Base-by-base conservation (phyloP, 1,284 basidiomycete genomes). In the Sporisorium iseilematis-ciliati region DNA sequence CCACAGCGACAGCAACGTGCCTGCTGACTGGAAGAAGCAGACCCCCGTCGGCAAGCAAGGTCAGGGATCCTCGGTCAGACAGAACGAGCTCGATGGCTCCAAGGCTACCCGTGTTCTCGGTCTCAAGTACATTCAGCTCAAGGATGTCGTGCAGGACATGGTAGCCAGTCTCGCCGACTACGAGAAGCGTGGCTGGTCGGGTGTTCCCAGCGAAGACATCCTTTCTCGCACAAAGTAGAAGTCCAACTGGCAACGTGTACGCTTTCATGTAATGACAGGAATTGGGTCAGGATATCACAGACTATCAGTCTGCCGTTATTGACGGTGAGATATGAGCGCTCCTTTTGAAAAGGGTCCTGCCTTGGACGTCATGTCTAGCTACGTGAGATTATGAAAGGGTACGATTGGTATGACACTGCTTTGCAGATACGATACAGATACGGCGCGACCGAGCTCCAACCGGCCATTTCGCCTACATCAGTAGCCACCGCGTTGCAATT, bases 31-130 rank as follows among this genome's bases (percentile, higher is more conserved):
- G 65, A 79, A 79, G 68, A 63, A 82, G 41, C 69, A 75, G 8
- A 62, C 71, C 1, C 81, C 83, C 41, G 62, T 70, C 23, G 83
- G 82, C 20, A 58, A 75, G 53, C 60, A 57, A 23, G 79, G 80
- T 16, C 53, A 61, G n/a, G 75, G 70, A 16, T 26, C 56, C 2
- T 69, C 54, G 41, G 61, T 78, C 40, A 68, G 67, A 41, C 81
- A 81, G 66, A 80, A 80, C 71, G 63, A 57, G 42, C 75, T 81
- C 25, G 78, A 83, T 48, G 70, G 78, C 3, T 76, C 72, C 54
- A 89, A 89, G 68, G 86, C 86, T 7, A 82, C 85, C 55, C 84
- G 84, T 14, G 84, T 88, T 25, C 85, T 90, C 0, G 88, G 88
- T 3, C 69, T 90, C 43, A 85, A 87, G 64, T 89, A 88, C 75